Percentiles rank a stretch among this genome's conserved stretches.
These are phyloP conservation scores for Diplodia seriata DNA, from an alignment of 2,329 filamentous ascomycete species.

Conservation along the genomic window DNA sequence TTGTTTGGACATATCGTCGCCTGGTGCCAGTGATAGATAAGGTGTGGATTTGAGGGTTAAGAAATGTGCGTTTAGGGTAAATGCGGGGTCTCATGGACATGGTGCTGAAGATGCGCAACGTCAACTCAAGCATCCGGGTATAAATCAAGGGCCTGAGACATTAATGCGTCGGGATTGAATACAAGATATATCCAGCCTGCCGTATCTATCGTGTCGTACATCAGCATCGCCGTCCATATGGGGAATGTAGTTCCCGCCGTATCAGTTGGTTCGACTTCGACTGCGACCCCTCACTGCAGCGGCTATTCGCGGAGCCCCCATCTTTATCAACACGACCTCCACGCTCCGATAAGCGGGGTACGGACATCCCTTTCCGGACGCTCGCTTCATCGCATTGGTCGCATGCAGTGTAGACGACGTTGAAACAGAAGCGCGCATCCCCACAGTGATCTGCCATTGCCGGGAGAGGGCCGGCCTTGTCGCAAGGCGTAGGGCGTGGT, in stretches of 20 bases:
- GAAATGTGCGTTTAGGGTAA: not conserved
- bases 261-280: not conserved
- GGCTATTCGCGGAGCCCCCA: constrained; percentile 28
- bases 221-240: not conserved
- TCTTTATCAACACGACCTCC: constrained; percentile 21
- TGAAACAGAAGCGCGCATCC: constrained; percentile 11
- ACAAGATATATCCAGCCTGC: not conserved
- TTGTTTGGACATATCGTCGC: constrained; percentile 21
- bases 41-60: not conserved
- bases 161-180: not conserved
- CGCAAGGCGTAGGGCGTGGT: not conserved
- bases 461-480: constrained; percentile 15
- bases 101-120: not conserved
- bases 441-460: constrained; percentile 14
- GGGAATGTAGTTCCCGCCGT: constrained; percentile 12
- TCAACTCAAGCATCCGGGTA: not conserved
- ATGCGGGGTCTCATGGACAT: constrained; percentile 21
- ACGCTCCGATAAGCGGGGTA: constrained; percentile 17
- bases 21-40: not conserved
- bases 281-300: constrained; percentile 17
- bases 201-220: not conserved
- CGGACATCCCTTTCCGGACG: not conserved
- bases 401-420: not conserved
- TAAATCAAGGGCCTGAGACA: not conserved
- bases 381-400: not conserved